A percentile compares a stretch with the other conserved stretches of the same genome.
phyloP scores from a whole-genome alignment of 495 filamentous ascomycete genomes.

The Evansstolkia leycettana region DNA sequence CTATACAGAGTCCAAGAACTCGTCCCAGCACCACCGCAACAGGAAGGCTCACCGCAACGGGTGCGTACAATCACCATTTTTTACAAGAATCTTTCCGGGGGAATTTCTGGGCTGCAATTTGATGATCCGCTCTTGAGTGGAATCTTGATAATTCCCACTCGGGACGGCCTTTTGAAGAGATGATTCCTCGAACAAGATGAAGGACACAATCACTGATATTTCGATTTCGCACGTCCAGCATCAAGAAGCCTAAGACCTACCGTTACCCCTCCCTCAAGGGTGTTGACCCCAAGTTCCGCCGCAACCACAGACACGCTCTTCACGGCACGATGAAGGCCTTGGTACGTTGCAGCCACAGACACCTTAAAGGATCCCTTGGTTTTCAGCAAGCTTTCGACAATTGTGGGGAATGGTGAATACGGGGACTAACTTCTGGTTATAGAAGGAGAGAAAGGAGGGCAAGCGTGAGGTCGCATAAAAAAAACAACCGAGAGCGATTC shows the following conservation, averaged over 20 bases:
- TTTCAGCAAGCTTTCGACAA: no score
- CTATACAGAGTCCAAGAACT: slow-evolving; percentile 89
- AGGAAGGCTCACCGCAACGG: slow-evolving; percentile 97
- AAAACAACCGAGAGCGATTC: slow-evolving; percentile 13
- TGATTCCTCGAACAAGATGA: no score
- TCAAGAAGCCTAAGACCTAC: slow-evolving; percentile 99
- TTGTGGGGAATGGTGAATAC: no score
- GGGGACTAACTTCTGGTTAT: slow-evolving; percentile 37
- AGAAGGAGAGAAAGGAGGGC: slow-evolving; percentile 98
- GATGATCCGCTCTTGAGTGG: no score
- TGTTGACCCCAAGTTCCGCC: slow-evolving; percentile 98
- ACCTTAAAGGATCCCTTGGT: neutral
- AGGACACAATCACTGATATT: slow-evolving; percentile 18
- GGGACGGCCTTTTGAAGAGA: no score
- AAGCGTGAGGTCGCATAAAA: slow-evolving; percentile 83
- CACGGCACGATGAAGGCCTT: slow-evolving; percentile 97
- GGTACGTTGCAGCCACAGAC: slow-evolving; percentile 46
- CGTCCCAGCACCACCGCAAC: slow-evolving; percentile 93
- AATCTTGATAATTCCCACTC: no score
- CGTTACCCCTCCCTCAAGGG: slow-evolving; percentile 97
- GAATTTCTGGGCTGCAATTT: no score
- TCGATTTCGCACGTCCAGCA: slow-evolving; percentile 43
- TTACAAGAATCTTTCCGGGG: no score
- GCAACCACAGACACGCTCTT: slow-evolving; percentile 98
- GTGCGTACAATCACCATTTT: slow-evolving; percentile 54